phyloP scores from a whole-genome alignment of 2,329 filamentous ascomycete genomes.

The Colletotrichum orbiculare region DNA sequence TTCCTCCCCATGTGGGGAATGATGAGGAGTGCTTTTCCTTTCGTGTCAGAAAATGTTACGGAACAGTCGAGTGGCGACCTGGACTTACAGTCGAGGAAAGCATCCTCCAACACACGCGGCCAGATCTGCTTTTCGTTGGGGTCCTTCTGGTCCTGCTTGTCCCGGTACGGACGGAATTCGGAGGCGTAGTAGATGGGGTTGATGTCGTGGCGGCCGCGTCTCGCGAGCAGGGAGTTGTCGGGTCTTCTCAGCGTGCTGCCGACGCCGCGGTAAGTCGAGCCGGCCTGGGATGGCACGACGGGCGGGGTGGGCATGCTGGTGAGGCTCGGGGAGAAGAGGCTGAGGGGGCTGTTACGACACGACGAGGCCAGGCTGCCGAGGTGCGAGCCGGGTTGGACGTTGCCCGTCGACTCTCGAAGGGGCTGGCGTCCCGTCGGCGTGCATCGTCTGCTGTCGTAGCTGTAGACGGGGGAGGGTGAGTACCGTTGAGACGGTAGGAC shows the following conservation, averaged over 20 bases:
- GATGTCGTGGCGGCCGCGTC: constrained; percentile 50
- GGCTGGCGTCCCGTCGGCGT: constrained; percentile 54
- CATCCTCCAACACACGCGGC: constrained; percentile 72
- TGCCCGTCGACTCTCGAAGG: constrained; percentile 64
- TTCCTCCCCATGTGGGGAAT: constrained; percentile 75
- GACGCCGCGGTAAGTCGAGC: constrained; percentile 46
- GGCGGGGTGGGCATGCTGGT: constrained; percentile 61
- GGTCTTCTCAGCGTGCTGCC: constrained; percentile 43
- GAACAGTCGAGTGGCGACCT: neutral
- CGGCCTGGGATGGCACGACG: constrained; percentile 61
- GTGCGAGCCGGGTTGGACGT: constrained; percentile 54
- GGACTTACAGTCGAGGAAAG: constrained; percentile 73
- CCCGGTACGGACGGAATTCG: constrained; percentile 73
- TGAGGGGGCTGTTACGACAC: constrained; percentile 56
- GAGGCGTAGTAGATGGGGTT: constrained; percentile 73
- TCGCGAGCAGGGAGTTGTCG: constrained; percentile 42
- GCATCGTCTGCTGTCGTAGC: constrained; percentile 57
- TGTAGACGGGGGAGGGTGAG: constrained; percentile 58
- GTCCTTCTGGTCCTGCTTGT: constrained; percentile 72
- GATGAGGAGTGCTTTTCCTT: constrained; percentile 65
- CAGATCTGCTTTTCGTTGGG: constrained; percentile 70
- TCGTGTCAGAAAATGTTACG: constrained; percentile 1
- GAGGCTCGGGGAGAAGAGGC: constrained; percentile 57
- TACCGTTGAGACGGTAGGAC: constrained; percentile 64
- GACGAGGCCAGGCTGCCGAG: constrained; percentile 49